Evolutionary conservation across 495 filamentous ascomycete genomes (phyloP), one percentile per base, ranked within the genome.

Genomic region (Apiosordaria backusii): DNA sequence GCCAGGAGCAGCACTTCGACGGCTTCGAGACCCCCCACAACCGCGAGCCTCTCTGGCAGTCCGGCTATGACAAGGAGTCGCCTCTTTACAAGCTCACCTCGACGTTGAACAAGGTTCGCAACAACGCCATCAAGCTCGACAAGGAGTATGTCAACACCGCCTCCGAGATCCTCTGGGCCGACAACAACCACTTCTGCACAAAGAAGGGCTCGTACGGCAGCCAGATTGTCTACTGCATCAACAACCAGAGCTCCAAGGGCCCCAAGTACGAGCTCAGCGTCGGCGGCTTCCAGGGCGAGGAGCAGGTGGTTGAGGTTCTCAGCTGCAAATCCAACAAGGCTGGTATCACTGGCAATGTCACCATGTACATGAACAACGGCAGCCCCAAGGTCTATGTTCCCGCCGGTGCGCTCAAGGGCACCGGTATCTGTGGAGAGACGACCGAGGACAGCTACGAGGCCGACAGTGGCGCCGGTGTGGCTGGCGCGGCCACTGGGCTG

Each of bases 31-130:
- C 86, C 27, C 90, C 90, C 1, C 69, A 76, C 59, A 90, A 93
- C 75, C 89, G 91, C 61, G 90, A 93, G 76, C 87, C 90, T 26
- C 69, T 92, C 45, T 95, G 91, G 91, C 76, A 83, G 7, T 84
- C 84, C 40, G 74, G 72, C 2, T 94, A 92, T 76, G 72, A 84
- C 68, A 89, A 84, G 57, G 68, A 71, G 18, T 69, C 84, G 0
- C 75, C 83, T 4, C 81, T 93, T 4, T 92, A 91, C 79, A 76
- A 76, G 2, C 80, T 83, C 45, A 84, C 86, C 24, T 74, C 83
- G 0, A 79, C 72, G n/a, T 62, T 87, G 18, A 91, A 91, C 77
- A 79, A 82, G 64, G 77, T 89, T 53, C 84, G 89, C 4, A 88
- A 83, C 65, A 78, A 82, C 22, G 87, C 86, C 22, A 83, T 88